Conservation (phyloP, 75 land plant species). For the Gnetum montanum region DNA sequence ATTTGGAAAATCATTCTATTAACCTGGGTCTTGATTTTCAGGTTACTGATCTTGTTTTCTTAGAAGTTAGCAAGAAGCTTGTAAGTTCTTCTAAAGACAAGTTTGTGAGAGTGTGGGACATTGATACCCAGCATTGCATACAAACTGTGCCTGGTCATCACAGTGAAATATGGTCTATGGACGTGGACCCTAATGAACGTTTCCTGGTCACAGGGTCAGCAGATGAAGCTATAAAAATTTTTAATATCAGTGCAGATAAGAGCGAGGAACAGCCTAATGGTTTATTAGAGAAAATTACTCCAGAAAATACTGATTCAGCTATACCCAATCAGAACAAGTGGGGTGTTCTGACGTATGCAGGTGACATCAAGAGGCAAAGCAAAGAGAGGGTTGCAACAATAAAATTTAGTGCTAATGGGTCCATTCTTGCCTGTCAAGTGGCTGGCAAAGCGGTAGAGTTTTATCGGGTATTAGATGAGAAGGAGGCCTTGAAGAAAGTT, state of each 20-base stretch:
- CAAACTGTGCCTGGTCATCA: constrained; percentile 86
- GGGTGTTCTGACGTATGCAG: constrained; percentile 59
- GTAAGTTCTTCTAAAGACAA: constrained; percentile 91
- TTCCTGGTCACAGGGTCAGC: constrained; percentile 82
- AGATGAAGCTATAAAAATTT: constrained; percentile 74
- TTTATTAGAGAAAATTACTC: background rate
- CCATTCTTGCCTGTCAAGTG: constrained; percentile 73
- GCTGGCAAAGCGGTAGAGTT: constrained; percentile 80
- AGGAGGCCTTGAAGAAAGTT: constrained; percentile 69
- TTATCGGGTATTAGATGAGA: constrained; percentile 60
- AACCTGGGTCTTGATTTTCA: constrained; percentile 14
- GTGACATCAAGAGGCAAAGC: constrained; percentile 76
- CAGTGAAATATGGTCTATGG: constrained; percentile 92
- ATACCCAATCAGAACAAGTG: constrained; percentile 28
- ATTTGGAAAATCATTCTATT: too few relatives aligned
- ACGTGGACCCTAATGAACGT: constrained; percentile 64
- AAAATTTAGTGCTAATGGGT: constrained; percentile 64
- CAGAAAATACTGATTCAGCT: background rate
- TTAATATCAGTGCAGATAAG: constrained; percentile 40
- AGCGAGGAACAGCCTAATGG: constrained; percentile 12
- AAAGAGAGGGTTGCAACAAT: constrained; percentile 73
- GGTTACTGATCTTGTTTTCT: constrained; percentile 92
- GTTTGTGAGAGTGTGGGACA: constrained; percentile 85
- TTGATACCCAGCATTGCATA: constrained; percentile 81
- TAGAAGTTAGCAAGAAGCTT: constrained; percentile 71